Percentiles rank a stretch among this genome's conserved stretches.
Evolutionary conservation across 2,329 filamentous ascomycete species (phyloP).

Genomic region (Didymella exigua): DNA sequence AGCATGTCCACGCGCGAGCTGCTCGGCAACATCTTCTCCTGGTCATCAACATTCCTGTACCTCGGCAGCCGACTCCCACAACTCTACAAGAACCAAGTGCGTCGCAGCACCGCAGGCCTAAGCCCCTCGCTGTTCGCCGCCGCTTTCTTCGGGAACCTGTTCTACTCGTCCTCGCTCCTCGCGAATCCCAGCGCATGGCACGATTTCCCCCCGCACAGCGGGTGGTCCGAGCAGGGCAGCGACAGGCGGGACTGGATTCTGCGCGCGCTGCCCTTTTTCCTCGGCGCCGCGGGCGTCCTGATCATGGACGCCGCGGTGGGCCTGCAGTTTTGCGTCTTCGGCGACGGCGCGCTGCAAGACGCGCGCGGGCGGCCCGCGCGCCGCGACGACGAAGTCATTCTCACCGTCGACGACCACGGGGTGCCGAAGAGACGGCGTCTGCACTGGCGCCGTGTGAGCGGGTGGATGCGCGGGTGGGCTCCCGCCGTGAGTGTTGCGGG

Average conservation of each 20-base stretch:
- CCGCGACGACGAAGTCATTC: constrained; percentile 54
- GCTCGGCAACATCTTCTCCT: constrained; percentile 53
- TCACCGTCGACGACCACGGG: constrained; percentile 48
- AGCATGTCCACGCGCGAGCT: constrained; percentile 7
- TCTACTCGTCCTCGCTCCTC: constrained; percentile 67
- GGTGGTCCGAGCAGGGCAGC: constrained; percentile 64
- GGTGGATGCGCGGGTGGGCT: constrained; percentile 71
- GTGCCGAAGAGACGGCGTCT: constrained; percentile 45
- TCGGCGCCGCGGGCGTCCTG: constrained; percentile 69
- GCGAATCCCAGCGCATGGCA: constrained; percentile 69
- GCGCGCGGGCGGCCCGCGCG: constrained; percentile 23
- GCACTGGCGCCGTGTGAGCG: constrained; percentile 64
- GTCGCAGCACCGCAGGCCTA: constrained; percentile 68
- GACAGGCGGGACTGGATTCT: constrained; percentile 62
- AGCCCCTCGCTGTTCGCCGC: constrained; percentile 68
- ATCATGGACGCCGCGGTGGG: constrained; percentile 67
- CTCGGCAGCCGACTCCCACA: constrained; percentile 58
- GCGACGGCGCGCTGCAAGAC: constrained; percentile 45
- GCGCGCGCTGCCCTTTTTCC: constrained; percentile 66
- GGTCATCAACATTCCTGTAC: constrained; percentile 51
- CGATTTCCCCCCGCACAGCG: constrained; percentile 59
- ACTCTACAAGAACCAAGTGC: constrained; percentile 68
- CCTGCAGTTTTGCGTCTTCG: constrained; percentile 66
- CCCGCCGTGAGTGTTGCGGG: constrained; percentile 55
- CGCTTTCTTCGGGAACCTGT: constrained; percentile 70